These are phyloP conservation scores for Lecanicillium sp. DNA, from an alignment of 2,329 filamentous ascomycete genomes.

Conservation along the genomic window DNA sequence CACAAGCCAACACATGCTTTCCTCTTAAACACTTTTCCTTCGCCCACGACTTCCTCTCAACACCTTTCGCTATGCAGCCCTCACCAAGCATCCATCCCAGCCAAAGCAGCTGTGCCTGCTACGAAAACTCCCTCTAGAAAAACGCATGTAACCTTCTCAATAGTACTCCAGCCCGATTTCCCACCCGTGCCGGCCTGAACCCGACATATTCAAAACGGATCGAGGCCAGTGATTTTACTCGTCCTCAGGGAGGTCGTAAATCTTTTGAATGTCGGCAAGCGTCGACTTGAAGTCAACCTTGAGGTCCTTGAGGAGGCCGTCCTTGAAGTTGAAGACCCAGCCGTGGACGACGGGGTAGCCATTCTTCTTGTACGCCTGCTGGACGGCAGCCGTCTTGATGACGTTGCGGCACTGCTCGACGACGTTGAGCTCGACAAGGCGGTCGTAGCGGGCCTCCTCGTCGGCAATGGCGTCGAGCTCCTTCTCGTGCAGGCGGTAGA, in stretches of 20 bases:
- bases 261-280: constrained; percentile 53
- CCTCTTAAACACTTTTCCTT: no score
- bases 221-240: no score
- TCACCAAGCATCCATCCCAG: no score
- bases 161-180: no score
- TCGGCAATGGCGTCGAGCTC: constrained; percentile 59
- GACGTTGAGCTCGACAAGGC: constrained; percentile 80
- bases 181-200: no score
- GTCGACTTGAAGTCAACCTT: constrained; percentile 53
- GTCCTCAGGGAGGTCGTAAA: constrained; percentile 46
- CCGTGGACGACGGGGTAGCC: constrained; percentile 63
- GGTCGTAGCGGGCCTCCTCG: constrained; percentile 54
- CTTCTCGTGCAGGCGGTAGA: constrained; percentile 62
- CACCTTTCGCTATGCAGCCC: no score
- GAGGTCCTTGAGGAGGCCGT: constrained; percentile 59
- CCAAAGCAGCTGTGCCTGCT: no score
- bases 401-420: constrained; percentile 69
- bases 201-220: no score
- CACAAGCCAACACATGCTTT: no score
- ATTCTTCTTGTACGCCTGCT: constrained; percentile 58
- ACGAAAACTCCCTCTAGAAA: no score
- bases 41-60: no score
- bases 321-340: constrained; percentile 64
- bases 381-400: constrained; percentile 72
- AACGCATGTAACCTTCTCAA: no score